A percentile compares a stretch with the other conserved stretches of the same genome.
These are phyloP conservation scores for Metroxylon sagu DNA, from an alignment of 176 grass and related monocot genomes.

Conservation along the genomic window DNA sequence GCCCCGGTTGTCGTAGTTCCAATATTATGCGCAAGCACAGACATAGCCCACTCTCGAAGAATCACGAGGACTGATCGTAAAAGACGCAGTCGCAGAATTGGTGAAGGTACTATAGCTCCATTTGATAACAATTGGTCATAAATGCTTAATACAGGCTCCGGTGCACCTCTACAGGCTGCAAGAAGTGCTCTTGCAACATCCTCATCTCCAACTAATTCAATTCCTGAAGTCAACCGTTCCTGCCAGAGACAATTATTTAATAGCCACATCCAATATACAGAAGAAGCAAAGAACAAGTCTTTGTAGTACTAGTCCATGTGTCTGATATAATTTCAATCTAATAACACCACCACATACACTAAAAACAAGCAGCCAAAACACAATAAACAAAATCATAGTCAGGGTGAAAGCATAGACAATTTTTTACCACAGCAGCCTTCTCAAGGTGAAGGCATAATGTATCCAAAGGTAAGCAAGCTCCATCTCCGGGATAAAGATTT, in stretches of 20 bases:
- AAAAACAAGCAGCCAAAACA: no score
- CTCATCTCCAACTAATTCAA: conserved; percentile 77
- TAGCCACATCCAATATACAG: no score
- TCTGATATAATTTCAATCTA: no score
- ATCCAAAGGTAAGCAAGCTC: conserved; percentile 67
- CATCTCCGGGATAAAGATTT: conserved; percentile 84
- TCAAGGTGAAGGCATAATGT: conserved; percentile 89
- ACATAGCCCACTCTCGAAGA: conserved; percentile 76
- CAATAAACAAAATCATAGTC: no score
- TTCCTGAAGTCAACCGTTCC: conserved; percentile 74
- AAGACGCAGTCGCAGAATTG: conserved; percentile 74
- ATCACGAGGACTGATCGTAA: conserved; percentile 72
- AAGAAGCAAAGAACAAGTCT: no score
- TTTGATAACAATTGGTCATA: conserved; percentile 92
- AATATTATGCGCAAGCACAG: conserved; percentile 51
- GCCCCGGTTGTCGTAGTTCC: conserved; percentile 45
- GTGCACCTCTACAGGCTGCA: conserved; percentile 56
- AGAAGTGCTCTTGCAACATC: conserved; percentile 87
- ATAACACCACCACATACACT: no score
- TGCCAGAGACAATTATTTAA: conserved; percentile 10
- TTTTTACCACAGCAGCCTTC: conserved; percentile 79
- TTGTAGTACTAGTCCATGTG: no score
- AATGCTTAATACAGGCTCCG: conserved; percentile 63
- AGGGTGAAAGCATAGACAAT: no score
- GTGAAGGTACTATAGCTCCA: conserved; percentile 62